phyloP scores from a whole-genome alignment of 2,329 filamentous ascomycete genomes.

The Fusarium chlamydosporum region DNA sequence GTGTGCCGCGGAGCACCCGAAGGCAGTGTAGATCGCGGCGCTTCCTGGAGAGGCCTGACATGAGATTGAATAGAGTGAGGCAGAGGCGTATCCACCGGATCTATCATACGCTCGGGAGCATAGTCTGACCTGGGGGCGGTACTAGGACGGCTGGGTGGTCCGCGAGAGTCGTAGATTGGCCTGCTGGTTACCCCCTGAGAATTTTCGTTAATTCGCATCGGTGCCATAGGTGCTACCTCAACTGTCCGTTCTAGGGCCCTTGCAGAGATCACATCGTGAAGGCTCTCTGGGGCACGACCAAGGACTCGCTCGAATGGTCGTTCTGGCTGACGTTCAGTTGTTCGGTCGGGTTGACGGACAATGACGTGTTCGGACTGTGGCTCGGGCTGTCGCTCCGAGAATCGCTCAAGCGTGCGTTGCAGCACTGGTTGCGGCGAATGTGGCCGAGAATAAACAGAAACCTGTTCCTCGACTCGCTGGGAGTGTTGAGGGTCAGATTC shows the following conservation, averaged over 20 bases:
- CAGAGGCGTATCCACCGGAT: constrained; percentile 29
- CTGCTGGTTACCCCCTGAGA: constrained; percentile 13
- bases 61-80: constrained; percentile 22
- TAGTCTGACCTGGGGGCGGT: constrained; percentile 34
- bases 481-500: constrained; percentile 1
- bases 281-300: constrained; percentile 1
- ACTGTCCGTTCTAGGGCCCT: constrained; percentile 17
- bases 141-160: constrained; percentile 8
- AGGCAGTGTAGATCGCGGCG: constrained; percentile 33
- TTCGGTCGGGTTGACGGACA: constrained; percentile 6
- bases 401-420: constrained; percentile 12
- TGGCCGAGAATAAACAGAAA: constrained; percentile 20
- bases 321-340: constrained; percentile 4
- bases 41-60: constrained; percentile 15
- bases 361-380: constrained; percentile 6
- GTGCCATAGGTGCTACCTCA: constrained; percentile 22
- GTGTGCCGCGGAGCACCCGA: constrained; percentile 28
- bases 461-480: constrained; percentile 14
- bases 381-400: constrained; percentile 6
- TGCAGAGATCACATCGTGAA: constrained; percentile 20
- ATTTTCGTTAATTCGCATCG: constrained; percentile 15
- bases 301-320: constrained; percentile 7
- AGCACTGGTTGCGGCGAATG: constrained; percentile 23
- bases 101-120: constrained; percentile 42
- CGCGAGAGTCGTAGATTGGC: constrained; percentile 6